Evolutionary conservation across 2,329 filamentous ascomycete species (phyloP).

Genomic region (Waltergamsia citrina): DNA sequence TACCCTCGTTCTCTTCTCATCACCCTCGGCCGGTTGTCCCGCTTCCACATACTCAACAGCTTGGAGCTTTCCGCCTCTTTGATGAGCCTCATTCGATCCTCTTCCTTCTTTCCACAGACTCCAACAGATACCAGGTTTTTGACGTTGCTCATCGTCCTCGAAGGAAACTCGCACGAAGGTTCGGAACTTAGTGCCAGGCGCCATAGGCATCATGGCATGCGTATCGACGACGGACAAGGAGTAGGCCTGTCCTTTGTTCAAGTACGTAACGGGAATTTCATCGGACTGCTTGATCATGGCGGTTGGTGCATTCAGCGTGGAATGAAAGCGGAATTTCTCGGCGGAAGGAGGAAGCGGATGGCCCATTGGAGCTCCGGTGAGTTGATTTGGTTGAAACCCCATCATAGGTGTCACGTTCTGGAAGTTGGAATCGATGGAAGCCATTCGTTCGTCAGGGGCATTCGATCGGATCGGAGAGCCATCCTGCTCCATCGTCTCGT

Average conservation of each 20-base stretch:
- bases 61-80: constrained; percentile 82
- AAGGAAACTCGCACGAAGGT: constrained; percentile 95
- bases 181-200: constrained; percentile 63
- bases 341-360: constrained; percentile 41
- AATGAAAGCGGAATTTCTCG: constrained; percentile 80
- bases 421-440: constrained; percentile 50
- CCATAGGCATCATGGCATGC: constrained; percentile 45
- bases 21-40: constrained; percentile 47
- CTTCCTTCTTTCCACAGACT: constrained; percentile 90
- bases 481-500: constrained; percentile 71
- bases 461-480: constrained; percentile 56
- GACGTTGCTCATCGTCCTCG: constrained; percentile 87
- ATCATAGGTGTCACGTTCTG: constrained; percentile 52
- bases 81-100: constrained; percentile 91
- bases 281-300: constrained; percentile 88
- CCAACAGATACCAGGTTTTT: constrained; percentile 77
- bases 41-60: constrained; percentile 87
- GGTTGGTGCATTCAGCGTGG: constrained; percentile 84
- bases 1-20: constrained; percentile 57
- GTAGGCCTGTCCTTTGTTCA: constrained; percentile 96
- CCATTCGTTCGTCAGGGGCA: constrained; percentile 38
- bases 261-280: constrained; percentile 93
- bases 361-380: constrained; percentile 33
- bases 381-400: constrained; percentile 43
- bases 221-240: constrained; percentile 79